Evolutionary conservation across 2,329 filamentous ascomycete species (phyloP), one percentile per base, ranked within the genome.

Genomic region (Teratosphaeria pseudoeucalypti): DNA sequence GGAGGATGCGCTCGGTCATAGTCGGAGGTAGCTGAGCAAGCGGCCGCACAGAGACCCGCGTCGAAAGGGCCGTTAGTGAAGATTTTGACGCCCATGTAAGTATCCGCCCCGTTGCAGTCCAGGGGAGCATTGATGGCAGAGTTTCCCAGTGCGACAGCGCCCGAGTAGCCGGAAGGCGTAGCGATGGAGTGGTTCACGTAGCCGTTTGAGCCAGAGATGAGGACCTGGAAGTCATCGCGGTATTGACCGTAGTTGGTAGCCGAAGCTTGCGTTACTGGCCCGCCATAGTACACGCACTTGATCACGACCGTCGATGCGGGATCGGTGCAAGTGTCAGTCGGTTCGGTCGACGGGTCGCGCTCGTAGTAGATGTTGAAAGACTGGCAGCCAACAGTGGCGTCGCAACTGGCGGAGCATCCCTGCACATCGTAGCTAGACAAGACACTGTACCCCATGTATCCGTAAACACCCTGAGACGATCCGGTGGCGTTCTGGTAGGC

Each of bases 211-310:
- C 58, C 66, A 27, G 60, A 62, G 54, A 68, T 63, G 32, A 67
- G 65, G 49, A 65, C 60, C 52, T 68, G 61, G 58, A 67, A 68
- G 26, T 67, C 57, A 34, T 64, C 60, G 34, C 66, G 65, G 32
- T 53, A 63, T 27, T 63, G 56, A 29, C 64, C 65, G 49, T 55
- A 27, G 63, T 69, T 68, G 60, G 61, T 66, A 12, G 65, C 66
- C 3, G 62, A 49, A 10, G n/a, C 23, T 9, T 14, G 14, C 16
- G 55, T 60, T 23, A 62, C 56, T 60, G 61, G 59, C 14, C 66
- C 66, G 23, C 73, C 72, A 66, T 69, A 74, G 39, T 70, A 64
- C 6, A 68, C 66, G 60, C 73, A 75, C 59, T 73, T 73, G 64
- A 64, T 64, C 43, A 70, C 69, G 12, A 66, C 69, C 26, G 67